Percentiles rank a stretch among this genome's conserved stretches.
Evolutionary conservation across 768 basidiomycete species (phyloP).

Genomic region (Glaciozyma antarctica): DNA sequence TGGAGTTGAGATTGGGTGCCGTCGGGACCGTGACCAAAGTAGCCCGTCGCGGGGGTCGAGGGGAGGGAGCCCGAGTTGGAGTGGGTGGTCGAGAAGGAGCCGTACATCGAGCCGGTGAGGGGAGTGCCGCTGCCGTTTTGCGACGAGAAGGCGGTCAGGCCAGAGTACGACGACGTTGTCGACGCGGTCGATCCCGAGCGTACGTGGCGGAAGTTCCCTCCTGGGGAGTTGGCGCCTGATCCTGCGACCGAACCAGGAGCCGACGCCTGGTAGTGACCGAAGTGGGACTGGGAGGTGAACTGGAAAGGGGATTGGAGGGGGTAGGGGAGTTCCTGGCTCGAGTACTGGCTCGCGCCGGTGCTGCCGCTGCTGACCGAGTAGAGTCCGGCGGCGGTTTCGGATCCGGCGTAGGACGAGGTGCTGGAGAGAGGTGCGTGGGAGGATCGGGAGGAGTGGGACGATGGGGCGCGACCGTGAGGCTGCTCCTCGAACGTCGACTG

Average conservation of each 20-base stretch:
- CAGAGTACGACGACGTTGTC: conserved; percentile 23
- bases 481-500: no score
- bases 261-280: conserved; percentile 14
- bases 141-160: conserved; percentile 27
- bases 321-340: not conserved
- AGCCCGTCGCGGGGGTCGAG: conserved; percentile 20
- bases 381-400: conserved; percentile 4
- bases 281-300: conserved; percentile 10
- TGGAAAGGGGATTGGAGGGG: not conserved
- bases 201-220: conserved; percentile 7
- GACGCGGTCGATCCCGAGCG: conserved; percentile 33
- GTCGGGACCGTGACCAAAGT: not conserved
- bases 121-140: conserved; percentile 17
- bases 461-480: no score
- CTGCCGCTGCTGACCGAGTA: not conserved
- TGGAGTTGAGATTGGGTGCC: conserved; percentile 4
- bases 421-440: not conserved
- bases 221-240: conserved; percentile 15
- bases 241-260: not conserved
- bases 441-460: not conserved
- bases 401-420: conserved; percentile 4
- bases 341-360: conserved; percentile 1
- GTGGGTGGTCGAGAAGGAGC: conserved; percentile 25
- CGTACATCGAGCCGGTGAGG: conserved; percentile 24
- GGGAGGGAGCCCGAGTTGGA: conserved; percentile 19